Evolutionary conservation across 306 rosid species (phyloP).

Genomic region (Corylus avellana): DNA sequence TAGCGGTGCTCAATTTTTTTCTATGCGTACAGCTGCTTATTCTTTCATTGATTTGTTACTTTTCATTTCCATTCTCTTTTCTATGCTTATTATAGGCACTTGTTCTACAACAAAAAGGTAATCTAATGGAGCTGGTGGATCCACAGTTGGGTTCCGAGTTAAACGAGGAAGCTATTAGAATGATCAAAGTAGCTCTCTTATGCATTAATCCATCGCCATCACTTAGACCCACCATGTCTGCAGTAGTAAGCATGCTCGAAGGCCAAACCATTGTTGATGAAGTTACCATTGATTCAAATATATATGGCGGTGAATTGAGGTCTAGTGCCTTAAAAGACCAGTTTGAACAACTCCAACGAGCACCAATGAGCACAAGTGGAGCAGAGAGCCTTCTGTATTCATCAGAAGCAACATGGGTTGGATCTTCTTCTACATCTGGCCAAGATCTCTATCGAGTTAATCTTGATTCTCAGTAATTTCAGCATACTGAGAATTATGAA

Average conservation of each 20-base stretch:
- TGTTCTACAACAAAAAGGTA: conserved; percentile 32
- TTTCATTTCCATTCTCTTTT: background rate
- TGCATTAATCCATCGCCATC: conserved; percentile 51
- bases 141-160: conserved; percentile 44
- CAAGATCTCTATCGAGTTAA: background rate
- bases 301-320: conserved; percentile 9
- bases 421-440: conserved; percentile 13
- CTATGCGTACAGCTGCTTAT: too few species aligned
- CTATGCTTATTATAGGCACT: conserved; percentile 17
- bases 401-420: background rate
- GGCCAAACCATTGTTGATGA: conserved; percentile 44
- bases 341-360: background rate
- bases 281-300: conserved; percentile 21
- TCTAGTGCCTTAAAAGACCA: too few species aligned
- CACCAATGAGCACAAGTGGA: background rate
- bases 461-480: too few species aligned
- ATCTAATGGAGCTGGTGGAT: conserved; percentile 52
- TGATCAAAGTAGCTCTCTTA: conserved; percentile 56
- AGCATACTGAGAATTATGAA: too few species aligned
- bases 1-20: too few species aligned
- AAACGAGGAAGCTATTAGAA: conserved; percentile 41
- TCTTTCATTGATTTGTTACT: too few species aligned
- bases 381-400: background rate
- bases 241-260: conserved; percentile 68
- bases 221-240: conserved; percentile 60